Conservation (phyloP, 2,329 filamentous ascomycete genomes). For the Dothiorella sarmentorum region DNA sequence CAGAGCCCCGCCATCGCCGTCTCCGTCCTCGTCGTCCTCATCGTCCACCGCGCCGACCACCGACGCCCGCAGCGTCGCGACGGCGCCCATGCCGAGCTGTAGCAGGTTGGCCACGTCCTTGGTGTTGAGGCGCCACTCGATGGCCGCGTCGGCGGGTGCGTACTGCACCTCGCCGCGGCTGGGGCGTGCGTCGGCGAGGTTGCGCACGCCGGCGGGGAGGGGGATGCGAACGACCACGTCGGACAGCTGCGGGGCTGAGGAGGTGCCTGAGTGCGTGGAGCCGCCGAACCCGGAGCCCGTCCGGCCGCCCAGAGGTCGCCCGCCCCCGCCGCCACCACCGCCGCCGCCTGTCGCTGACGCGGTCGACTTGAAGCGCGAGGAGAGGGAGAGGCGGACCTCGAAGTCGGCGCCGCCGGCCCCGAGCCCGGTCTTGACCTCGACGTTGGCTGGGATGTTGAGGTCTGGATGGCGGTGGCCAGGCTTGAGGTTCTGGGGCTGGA, state of each 20-base stretch:
- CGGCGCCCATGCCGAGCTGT: slow-evolving; percentile 55
- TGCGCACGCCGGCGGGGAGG: slow-evolving; percentile 74
- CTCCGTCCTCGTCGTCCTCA: slow-evolving; percentile 44
- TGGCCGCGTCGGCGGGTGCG: slow-evolving; percentile 63
- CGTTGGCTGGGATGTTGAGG: slow-evolving; percentile 74
- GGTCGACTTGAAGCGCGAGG: slow-evolving; percentile 46
- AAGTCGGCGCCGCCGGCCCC: slow-evolving; percentile 78
- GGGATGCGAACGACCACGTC: slow-evolving; percentile 76
- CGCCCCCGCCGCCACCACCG: slow-evolving; percentile 11
- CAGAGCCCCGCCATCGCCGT: slow-evolving; percentile 22
- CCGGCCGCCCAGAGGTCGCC: neutral
- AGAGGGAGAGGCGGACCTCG: slow-evolving; percentile 73
- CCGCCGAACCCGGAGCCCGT: slow-evolving; percentile 23
- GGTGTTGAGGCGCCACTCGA: slow-evolving; percentile 80
- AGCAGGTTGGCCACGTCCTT: slow-evolving; percentile 63
- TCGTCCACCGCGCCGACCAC: slow-evolving; percentile 62
- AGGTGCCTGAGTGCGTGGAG: slow-evolving; percentile 30
- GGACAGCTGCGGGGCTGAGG: slow-evolving; percentile 54
- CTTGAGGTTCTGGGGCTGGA: slow-evolving; percentile 25
- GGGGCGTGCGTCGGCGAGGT: slow-evolving; percentile 76
- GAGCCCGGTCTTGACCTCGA: slow-evolving; percentile 78
- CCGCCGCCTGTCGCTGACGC: slow-evolving; percentile 25
- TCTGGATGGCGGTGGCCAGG: slow-evolving; percentile 31
- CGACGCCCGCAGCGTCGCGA: slow-evolving; percentile 74
- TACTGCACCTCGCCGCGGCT: slow-evolving; percentile 80